A percentile compares a stretch with the other conserved stretches of the same genome.
These are phyloP conservation scores for Laguncularia racemosa DNA, from an alignment of 345 rosid genomes.

Conservation along the genomic window DNA sequence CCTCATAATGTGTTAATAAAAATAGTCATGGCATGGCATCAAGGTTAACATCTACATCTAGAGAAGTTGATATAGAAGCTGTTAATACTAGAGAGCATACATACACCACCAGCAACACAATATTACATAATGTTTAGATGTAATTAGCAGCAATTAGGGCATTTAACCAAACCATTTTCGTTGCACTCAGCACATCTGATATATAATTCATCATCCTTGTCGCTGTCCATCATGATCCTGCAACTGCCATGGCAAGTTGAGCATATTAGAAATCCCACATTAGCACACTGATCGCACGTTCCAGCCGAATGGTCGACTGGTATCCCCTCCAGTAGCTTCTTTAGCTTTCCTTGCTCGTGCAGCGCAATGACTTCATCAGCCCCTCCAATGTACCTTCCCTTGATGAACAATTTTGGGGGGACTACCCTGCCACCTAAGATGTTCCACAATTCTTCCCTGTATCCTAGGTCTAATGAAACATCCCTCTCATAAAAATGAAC, in stretches of 20 bases:
- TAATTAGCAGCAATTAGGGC: slow-evolving; percentile 42
- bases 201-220: slow-evolving; percentile 12
- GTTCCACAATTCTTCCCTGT: slow-evolving; percentile 74
- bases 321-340: slow-evolving; percentile 55
- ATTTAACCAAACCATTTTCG: slow-evolving; percentile 75
- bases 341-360: slow-evolving; percentile 79
- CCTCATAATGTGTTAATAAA: too few species aligned
- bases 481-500: slow-evolving; percentile 59
- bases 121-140: not conserved
- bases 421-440: slow-evolving; percentile 40
- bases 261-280: slow-evolving; percentile 61
- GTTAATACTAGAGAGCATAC: not conserved
- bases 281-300: slow-evolving; percentile 42
- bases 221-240: slow-evolving; percentile 23
- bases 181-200: slow-evolving; percentile 64
- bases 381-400: slow-evolving; percentile 78
- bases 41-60: too few species aligned
- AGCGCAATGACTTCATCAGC: slow-evolving; percentile 64
- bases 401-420: slow-evolving; percentile 76
- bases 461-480: slow-evolving; percentile 67
- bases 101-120: slow-evolving; percentile 4
- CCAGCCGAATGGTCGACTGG: slow-evolving; percentile 15
- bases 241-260: slow-evolving; percentile 65
- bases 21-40: too few species aligned
- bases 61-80: not conserved